Percentiles rank a stretch among this genome's conserved stretches.
Conservation (phyloP, 176 grass and related monocot genomes). For the Leersia perrieri region DNA sequence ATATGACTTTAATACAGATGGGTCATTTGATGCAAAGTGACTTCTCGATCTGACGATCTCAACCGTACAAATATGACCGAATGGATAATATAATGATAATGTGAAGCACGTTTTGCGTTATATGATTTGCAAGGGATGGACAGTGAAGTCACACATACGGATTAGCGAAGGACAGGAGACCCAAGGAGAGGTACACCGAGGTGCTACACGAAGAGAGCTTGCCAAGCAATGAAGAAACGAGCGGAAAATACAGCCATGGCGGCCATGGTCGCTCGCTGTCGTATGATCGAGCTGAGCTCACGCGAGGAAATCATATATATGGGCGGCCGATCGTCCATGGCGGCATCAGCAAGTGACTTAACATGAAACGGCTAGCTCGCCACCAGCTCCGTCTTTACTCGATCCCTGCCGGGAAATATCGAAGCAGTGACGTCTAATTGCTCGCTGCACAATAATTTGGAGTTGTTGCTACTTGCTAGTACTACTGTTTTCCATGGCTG, state of each 20-base stretch:
- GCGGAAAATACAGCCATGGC: neutral
- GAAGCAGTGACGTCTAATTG: neutral
- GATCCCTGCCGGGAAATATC: neutral
- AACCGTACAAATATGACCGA: neutral
- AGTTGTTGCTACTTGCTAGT: neutral
- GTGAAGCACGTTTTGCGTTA: no score
- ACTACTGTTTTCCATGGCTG: neutral
- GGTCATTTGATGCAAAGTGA: neutral
- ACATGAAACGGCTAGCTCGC: neutral
- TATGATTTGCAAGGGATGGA: no score
- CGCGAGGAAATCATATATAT: neutral
- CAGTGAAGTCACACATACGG: no score
- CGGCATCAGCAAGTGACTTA: constrained; percentile 12
- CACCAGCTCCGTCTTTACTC: neutral
- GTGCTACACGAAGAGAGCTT: neutral
- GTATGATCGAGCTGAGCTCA: constrained; percentile 16
- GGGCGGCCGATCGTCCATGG: constrained; percentile 2
- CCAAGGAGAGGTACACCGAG: no score
- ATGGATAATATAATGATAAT: no score
- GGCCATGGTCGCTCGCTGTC: neutral
- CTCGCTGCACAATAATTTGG: neutral
- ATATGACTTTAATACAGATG: no score
- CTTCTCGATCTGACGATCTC: neutral
- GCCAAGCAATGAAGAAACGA: neutral
- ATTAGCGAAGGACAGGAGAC: neutral